Evolutionary conservation across 139 green algal genomes (phyloP).

Genomic region (Chlamydomonas incerta): DNA sequence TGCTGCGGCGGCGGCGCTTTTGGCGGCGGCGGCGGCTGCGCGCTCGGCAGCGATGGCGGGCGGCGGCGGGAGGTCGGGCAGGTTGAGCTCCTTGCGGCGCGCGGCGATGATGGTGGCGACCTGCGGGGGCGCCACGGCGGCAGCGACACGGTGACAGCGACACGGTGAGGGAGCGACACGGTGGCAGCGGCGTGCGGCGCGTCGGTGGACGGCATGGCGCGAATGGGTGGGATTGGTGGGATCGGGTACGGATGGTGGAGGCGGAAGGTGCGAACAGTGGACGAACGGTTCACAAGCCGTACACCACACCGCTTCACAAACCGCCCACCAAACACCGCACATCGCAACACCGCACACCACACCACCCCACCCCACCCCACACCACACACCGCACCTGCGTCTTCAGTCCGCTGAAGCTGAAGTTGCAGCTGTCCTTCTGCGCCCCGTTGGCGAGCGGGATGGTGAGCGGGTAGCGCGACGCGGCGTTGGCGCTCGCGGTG

Average conservation of each 20-base stretch:
- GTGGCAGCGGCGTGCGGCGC: too few species aligned
- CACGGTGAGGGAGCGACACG: too few species aligned
- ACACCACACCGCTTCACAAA: too few species aligned
- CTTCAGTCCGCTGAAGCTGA: conserved; percentile 56
- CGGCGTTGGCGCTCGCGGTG: conserved; percentile 58
- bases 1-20: not conserved
- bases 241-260: too few species aligned
- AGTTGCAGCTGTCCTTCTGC: conserved; percentile 57
- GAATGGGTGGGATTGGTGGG: too few species aligned
- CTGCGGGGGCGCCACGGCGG: not conserved
- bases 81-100: conserved; percentile 21
- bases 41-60: not conserved
- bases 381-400: conserved; percentile 38
- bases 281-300: too few species aligned
- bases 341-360: too few species aligned
- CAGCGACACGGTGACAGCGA: too few species aligned
- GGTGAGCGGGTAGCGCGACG: conserved; percentile 37
- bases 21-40: not conserved
- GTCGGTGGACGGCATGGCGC: too few species aligned
- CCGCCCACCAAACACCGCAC: too few species aligned
- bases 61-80: conserved; percentile 28
- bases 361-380: too few species aligned
- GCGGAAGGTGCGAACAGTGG: too few species aligned
- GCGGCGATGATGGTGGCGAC: conserved; percentile 1
- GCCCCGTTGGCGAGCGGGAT: conserved; percentile 30